A percentile compares a stretch with the other conserved stretches of the same genome.
phyloP scores from a whole-genome alignment of 1,284 basidiomycete genomes.

The Ustilago xerochloae region DNA sequence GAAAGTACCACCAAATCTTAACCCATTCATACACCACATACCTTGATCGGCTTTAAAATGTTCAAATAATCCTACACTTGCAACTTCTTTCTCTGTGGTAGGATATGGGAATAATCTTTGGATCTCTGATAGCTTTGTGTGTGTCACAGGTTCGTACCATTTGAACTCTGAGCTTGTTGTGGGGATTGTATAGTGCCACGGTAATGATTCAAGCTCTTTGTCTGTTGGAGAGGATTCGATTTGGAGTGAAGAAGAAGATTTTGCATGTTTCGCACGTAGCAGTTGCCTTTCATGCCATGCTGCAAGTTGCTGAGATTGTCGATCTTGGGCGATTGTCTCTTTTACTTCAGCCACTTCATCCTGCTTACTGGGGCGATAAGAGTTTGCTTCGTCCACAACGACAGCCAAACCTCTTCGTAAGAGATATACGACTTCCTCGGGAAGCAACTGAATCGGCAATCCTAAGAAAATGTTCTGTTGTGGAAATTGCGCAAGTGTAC shows the following conservation, averaged over 20 bases:
- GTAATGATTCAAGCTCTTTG: neutral
- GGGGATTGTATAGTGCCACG: conserved; percentile 41
- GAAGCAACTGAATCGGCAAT: conserved; percentile 84
- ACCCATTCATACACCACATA: conserved; percentile 76
- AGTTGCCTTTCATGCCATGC: conserved; percentile 20
- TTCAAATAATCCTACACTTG: conserved; percentile 81
- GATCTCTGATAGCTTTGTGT: conserved; percentile 75
- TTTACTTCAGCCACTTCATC: neutral
- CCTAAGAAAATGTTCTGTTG: conserved; percentile 98
- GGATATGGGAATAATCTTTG: conserved; percentile 81
- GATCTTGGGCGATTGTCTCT: conserved; percentile 56
- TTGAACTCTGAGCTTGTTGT: conserved; percentile 22
- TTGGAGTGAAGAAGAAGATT: conserved; percentile 49
- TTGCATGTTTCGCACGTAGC: conserved; percentile 69
- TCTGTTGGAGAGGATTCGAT: conserved; percentile 6
- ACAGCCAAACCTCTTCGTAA: conserved; percentile 77
- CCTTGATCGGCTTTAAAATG: conserved; percentile 75
- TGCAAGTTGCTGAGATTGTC: conserved; percentile 73
- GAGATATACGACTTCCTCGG: conserved; percentile 90
- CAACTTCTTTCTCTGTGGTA: conserved; percentile 74
- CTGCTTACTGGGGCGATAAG: conserved; percentile 5
- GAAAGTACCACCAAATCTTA: conserved; percentile 95
- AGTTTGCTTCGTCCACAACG: conserved; percentile 17
- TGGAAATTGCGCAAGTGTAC: conserved; percentile 91
- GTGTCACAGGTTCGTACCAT: conserved; percentile 47